Conservation (phyloP, 306 rosid species). For the Castanea crenata region DNA sequence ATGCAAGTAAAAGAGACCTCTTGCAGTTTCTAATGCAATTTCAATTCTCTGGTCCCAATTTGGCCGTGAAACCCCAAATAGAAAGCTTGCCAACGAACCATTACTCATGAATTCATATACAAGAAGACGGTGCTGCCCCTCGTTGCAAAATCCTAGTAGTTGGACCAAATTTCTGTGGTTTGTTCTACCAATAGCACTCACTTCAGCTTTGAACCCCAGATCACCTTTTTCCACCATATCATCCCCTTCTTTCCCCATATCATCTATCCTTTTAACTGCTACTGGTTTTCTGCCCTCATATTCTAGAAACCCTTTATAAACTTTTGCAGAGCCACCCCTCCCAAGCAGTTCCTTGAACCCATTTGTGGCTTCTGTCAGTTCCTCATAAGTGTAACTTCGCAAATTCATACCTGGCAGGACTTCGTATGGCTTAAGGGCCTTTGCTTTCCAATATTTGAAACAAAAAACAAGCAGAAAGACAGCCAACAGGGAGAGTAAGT, state of each 20-base stretch:
- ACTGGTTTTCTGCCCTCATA: not conserved
- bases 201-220: constrained; percentile 32
- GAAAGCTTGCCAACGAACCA: constrained; percentile 26
- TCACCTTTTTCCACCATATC: constrained; percentile 21
- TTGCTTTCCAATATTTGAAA: not conserved
- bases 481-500: not conserved
- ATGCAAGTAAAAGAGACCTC: constrained; percentile 24
- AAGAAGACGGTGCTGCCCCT: constrained; percentile 22
- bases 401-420: constrained; percentile 1
- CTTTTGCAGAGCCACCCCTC: constrained; percentile 24
- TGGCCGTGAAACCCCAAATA: constrained; percentile 21
- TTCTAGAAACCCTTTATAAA: constrained; percentile 24
- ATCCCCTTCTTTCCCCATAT: not conserved
- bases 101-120: constrained; percentile 44
- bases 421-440: no score
- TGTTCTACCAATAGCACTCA: constrained; percentile 29
- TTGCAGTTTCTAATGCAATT: constrained; percentile 26
- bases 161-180: constrained; percentile 36
- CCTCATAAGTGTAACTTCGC: constrained; percentile 13
- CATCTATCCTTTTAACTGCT: constrained; percentile 31
- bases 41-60: constrained; percentile 29
- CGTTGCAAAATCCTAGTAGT: constrained; percentile 37
- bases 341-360: constrained; percentile 31
- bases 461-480: not conserved
- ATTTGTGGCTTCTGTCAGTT: constrained; percentile 20